Evolutionary conservation across 768 basidiomycete genomes (phyloP).

Genomic region (Mycena pura): DNA sequence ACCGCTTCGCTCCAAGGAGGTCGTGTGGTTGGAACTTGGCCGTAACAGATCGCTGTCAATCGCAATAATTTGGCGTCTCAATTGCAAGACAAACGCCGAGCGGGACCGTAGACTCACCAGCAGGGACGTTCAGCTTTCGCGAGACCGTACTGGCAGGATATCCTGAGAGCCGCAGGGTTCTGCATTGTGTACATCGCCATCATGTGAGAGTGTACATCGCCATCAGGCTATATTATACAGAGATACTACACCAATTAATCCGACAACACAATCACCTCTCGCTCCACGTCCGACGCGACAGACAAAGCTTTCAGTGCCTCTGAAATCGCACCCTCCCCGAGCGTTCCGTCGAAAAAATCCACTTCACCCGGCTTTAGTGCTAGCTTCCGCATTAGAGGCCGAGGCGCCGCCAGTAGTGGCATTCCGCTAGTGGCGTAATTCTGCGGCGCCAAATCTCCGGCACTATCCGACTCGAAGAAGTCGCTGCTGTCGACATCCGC

Average conservation of each 20-base stretch:
- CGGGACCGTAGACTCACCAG: no score
- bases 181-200: no score
- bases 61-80: no score
- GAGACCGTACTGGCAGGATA: no score
- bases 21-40: no score
- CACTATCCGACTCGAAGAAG: constrained; percentile 24
- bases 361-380: constrained; percentile 12
- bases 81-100: no score
- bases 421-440: neutral
- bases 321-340: constrained; percentile 17
- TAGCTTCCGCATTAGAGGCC: neutral
- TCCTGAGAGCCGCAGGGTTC: no score
- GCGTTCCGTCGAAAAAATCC: constrained; percentile 20
- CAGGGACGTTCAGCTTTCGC: no score
- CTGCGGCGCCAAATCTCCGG: constrained; percentile 6
- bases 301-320: constrained; percentile 28
- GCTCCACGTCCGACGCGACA: constrained; percentile 6
- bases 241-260: constrained; percentile 23
- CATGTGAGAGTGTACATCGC: no score
- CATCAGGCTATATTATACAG: no score
- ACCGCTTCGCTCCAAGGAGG: neutral
- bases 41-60: no score
- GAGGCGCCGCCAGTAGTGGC: neutral
- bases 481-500: constrained; percentile 28
- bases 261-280: constrained; percentile 28